Base-by-base conservation (phyloP, 345 rosid species). In the Aquilaria yunnanensis region DNA sequence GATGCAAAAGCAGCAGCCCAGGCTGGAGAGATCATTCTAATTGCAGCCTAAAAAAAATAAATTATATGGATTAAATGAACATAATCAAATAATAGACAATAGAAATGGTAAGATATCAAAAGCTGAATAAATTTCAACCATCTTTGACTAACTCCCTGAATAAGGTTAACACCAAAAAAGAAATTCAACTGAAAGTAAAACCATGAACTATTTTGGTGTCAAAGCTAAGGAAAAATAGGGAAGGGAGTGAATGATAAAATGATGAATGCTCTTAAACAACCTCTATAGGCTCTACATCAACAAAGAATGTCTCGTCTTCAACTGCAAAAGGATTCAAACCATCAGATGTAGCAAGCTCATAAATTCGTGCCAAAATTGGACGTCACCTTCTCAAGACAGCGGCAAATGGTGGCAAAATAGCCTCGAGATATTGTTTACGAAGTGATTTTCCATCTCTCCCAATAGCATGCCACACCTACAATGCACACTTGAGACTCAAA, bases 1-100 rank as follows among this genome's bases (percentile, higher is more conserved):
- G 99, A 95, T 41, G 97, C 99, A 87, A 95, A 95, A 65, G 99
- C 96, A 77, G 97, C 96, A 57, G 96, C 97, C 99, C 99, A 95
- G 65, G 84, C 75, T 32, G 96, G 93, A 76, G 97, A 91, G 61
- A 87, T 79, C 96, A 95, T 91, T 52, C 88, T 80, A 73, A 89
- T 83, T 72, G 97, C 97, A 67, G 95, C 96, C 99, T 95, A 77
- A 64, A 71, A 67, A 59, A 58, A n/a, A 47, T 47, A 0, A 33
- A 47, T 66, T 4, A 12, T 37, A 33, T n/a, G 47, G 33, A 45
- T 57, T 11, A 51, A 66, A 30, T 37, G 0, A 37, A 37, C 43
- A 4, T 5, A 37, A 37, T 37, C 8, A 37, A 37, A 37, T 8
- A 4, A 4, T 4, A 4, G 43, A 37, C 43, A 37, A 37, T 37